phyloP scores from a whole-genome alignment of 345 rosid species.

The Syzygium jambos region DNA sequence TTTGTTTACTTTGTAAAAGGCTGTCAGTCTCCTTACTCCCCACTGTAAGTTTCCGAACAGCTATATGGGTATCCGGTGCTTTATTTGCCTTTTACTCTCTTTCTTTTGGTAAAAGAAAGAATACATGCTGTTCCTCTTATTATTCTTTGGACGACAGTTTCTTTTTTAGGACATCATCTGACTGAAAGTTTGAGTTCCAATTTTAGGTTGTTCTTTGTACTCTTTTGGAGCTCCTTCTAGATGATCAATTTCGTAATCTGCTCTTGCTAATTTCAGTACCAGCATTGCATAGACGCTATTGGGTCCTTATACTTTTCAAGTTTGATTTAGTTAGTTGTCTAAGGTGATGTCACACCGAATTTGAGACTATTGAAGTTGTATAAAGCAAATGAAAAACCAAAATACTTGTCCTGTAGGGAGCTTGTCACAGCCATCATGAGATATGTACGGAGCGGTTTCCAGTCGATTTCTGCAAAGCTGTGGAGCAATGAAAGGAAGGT shows the following conservation, averaged over 20 bases:
- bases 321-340: neutral
- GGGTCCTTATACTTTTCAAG: neutral
- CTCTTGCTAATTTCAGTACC: neutral
- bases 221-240: neutral
- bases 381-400: neutral
- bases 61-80: neutral
- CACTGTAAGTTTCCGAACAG: slow-evolving; percentile 44
- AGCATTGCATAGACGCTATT: neutral
- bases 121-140: neutral
- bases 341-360: neutral
- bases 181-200: neutral
- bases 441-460: slow-evolving; percentile 49
- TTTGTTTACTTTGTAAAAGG: slow-evolving; percentile 81
- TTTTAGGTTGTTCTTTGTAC: neutral
- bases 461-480: slow-evolving; percentile 42
- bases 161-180: neutral
- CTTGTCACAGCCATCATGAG: slow-evolving; percentile 31
- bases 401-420: slow-evolving; percentile 39
- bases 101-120: neutral
- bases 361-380: neutral
- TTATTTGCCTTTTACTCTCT: neutral
- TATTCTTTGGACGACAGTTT: neutral
- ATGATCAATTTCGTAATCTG: neutral
- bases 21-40: slow-evolving; percentile 84
- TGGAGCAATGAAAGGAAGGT: slow-evolving; percentile 39